These are phyloP conservation scores for Erythrophleum fordii DNA, from an alignment of 306 rosid species.

Conservation along the genomic window DNA sequence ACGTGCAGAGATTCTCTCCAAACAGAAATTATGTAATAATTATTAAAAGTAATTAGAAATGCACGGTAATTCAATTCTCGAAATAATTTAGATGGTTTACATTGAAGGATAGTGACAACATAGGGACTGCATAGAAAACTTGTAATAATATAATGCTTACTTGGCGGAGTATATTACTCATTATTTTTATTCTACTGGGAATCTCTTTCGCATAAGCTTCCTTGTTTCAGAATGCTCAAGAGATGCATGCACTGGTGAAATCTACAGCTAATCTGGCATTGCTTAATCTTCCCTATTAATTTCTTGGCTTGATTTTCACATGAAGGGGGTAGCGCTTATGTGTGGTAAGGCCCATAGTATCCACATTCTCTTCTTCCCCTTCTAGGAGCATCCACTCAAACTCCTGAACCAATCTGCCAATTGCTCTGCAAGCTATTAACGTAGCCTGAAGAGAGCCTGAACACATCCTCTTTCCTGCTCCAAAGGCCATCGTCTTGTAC, in stretches of 20 bases:
- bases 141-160: neutral
- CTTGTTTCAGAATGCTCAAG: neutral
- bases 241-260: neutral
- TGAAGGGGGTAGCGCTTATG: slow-evolving; percentile 76
- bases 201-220: neutral
- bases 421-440: slow-evolving; percentile 60
- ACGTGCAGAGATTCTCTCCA: too few species aligned
- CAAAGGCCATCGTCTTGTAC: slow-evolving; percentile 93
- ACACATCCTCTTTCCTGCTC: slow-evolving; percentile 95
- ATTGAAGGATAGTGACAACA: neutral
- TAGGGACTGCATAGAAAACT: neutral
- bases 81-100: neutral
- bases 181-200: neutral
- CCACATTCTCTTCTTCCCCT: slow-evolving; percentile 78
- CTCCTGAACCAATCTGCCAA: slow-evolving; percentile 82
- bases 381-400: slow-evolving; percentile 74
- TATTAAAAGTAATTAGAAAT: neutral
- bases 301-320: slow-evolving; percentile 60
- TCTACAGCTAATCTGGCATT: neutral
- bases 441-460: slow-evolving; percentile 86
- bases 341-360: slow-evolving; percentile 81
- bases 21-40: neutral
- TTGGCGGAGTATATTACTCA: neutral
- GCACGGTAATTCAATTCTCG: neutral
- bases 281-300: neutral